phyloP scores from a whole-genome alignment of 441 rosid species.

The Pelargonium myrrhifolium region DNA sequence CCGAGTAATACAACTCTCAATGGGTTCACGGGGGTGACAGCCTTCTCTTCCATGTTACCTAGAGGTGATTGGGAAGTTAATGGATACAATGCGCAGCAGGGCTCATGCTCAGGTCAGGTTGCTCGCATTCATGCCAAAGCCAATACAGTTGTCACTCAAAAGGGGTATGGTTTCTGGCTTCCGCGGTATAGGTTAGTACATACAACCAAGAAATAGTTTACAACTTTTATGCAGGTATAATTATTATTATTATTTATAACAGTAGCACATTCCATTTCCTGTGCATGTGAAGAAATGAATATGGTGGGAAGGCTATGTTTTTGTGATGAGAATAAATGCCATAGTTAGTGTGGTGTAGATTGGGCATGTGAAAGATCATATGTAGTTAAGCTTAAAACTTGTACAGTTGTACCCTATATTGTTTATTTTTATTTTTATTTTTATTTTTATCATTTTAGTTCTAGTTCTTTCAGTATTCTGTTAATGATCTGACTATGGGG shows the following conservation, averaged over 20 bases:
- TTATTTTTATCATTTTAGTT: background rate
- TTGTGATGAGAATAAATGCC: background rate
- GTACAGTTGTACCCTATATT: background rate
- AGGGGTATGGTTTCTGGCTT: conserved; percentile 38
- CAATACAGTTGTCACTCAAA: conserved; percentile 24
- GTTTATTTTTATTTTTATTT: too few relatives aligned
- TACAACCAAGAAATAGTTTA: conserved; percentile 4
- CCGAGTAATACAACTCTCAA: conserved; percentile 19
- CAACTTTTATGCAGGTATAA: background rate
- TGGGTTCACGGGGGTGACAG: conserved; percentile 14
- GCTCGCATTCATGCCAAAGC: conserved; percentile 17
- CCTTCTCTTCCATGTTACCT: conserved; percentile 19
- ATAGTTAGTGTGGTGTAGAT: background rate
- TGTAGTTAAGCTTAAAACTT: background rate
- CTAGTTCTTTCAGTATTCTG: background rate
- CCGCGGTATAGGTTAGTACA: conserved; percentile 57
- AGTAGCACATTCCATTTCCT: conserved; percentile 1
- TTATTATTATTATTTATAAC: background rate
- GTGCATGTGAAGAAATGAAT: conserved; percentile 3
- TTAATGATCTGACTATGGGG: conserved; percentile 5
- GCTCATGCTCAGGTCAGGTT: conserved; percentile 19
- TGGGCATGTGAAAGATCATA: background rate
- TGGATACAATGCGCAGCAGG: conserved; percentile 20
- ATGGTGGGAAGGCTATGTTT: background rate
- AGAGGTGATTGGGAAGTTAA: conserved; percentile 27